Conservation (phyloP, 2,329 filamentous ascomycete species). For the Lasiodiplodia sp. region DNA sequence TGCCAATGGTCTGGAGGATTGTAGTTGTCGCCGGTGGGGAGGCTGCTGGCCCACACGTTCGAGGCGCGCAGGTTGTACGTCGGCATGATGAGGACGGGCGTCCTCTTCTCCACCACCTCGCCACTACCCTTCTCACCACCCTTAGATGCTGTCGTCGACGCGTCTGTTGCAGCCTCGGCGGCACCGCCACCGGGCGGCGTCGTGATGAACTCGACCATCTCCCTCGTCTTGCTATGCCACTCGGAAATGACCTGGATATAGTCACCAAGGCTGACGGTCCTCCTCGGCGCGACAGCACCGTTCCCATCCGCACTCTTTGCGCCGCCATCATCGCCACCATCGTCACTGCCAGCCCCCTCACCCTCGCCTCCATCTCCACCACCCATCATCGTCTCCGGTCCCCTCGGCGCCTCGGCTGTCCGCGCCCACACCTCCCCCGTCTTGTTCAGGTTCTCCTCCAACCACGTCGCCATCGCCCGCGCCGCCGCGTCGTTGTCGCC, state of each 20-base stretch:
- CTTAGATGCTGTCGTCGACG: neutral
- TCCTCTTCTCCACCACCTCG: conserved; percentile 33
- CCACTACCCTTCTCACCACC: neutral
- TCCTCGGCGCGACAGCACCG: neutral
- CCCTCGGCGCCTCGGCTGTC: conserved; percentile 58
- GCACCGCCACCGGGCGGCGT: conserved; percentile 4
- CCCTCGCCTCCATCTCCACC: neutral
- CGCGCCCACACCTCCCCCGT: conserved; percentile 60
- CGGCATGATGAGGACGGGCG: conserved; percentile 78
- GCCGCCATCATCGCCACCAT: neutral
- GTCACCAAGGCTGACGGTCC: conserved; percentile 49
- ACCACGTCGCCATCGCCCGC: conserved; percentile 68
- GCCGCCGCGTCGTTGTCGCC: conserved; percentile 72
- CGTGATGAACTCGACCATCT: conserved; percentile 69
- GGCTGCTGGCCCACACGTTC: conserved; percentile 74
- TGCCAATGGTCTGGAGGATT: conserved; percentile 92
- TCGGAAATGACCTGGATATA: conserved; percentile 73
- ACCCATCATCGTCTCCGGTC: conserved; percentile 38
- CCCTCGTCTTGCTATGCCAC: conserved; percentile 78
- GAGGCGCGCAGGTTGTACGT: conserved; percentile 82
- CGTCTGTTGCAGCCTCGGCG: neutral
- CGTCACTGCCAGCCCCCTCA: neutral
- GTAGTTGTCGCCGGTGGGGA: conserved; percentile 80
- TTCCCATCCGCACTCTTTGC: conserved; percentile 27
- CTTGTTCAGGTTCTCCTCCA: conserved; percentile 62